Percentiles rank a stretch among this genome's conserved stretches.
Conservation (phyloP, 345 rosid genomes). For the Arabis alpina region DNA sequence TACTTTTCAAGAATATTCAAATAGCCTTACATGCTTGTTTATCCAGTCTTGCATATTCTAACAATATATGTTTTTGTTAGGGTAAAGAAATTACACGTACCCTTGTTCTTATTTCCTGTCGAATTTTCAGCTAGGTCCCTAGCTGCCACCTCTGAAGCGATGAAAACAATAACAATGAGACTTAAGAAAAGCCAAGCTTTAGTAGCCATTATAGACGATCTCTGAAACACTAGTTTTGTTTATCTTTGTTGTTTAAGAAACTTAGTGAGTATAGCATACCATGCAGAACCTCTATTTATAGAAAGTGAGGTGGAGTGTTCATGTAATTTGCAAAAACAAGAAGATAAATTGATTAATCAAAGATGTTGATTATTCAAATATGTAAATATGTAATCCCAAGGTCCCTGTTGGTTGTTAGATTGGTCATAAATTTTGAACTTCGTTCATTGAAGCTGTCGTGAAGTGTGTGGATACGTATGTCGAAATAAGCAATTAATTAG, state of each 20-base stretch:
- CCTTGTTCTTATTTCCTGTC: neutral
- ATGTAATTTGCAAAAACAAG: neutral
- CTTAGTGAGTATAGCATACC: conserved; percentile 3
- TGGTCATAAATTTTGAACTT: too few relatives aligned
- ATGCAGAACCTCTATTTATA: conserved; percentile 21
- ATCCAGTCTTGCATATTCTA: neutral
- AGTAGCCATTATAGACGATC: conserved; percentile 13
- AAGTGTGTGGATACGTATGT: too few relatives aligned
- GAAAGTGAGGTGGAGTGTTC: conserved; percentile 2
- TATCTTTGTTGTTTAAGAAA: neutral
- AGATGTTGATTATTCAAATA: too few relatives aligned
- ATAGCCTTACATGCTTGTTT: conserved; percentile 5
- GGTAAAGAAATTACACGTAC: neutral
- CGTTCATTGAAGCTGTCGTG: too few relatives aligned
- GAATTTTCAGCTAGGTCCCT: conserved; percentile 28
- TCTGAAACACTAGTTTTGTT: conserved; percentile 1
- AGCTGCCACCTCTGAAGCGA: conserved; percentile 34
- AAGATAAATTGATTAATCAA: neutral
- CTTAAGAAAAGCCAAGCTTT: conserved; percentile 33
- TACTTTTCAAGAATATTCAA: neutral
- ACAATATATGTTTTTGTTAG: neutral
- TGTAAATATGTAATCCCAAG: too few relatives aligned
- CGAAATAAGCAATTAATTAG: too few relatives aligned
- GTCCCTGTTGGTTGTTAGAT: too few relatives aligned
- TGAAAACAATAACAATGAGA: conserved; percentile 26